A percentile compares a stretch with the other conserved stretches of the same genome.
phyloP scores from a whole-genome alignment of 2,329 filamentous ascomycete genomes.

The Fusarium siculi region DNA sequence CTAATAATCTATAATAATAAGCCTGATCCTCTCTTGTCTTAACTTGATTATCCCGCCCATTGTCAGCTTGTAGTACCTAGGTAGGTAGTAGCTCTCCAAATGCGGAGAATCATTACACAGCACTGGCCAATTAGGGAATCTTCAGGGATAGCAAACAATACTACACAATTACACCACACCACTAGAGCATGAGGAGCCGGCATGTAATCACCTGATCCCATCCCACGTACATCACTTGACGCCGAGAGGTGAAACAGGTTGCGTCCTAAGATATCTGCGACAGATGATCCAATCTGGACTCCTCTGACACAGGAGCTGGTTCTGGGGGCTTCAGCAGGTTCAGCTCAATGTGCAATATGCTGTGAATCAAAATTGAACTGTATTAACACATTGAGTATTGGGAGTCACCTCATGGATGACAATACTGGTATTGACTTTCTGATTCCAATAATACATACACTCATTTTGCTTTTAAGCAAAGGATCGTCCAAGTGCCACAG shows the following conservation, averaged over 20 bases:
- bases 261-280: slow-evolving; percentile 26
- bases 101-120: slow-evolving; percentile 16
- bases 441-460: not conserved
- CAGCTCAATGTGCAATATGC: not conserved
- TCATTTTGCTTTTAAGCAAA: not conserved
- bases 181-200: slow-evolving; percentile 7
- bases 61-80: slow-evolving; percentile 9
- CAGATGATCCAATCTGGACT: slow-evolving; percentile 15
- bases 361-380: slow-evolving; percentile 7
- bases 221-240: slow-evolving; percentile 32
- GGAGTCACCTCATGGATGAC: not conserved
- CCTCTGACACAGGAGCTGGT: slow-evolving; percentile 14
- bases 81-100: slow-evolving; percentile 2
- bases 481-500: slow-evolving; percentile 2
- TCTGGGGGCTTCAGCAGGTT: not conserved
- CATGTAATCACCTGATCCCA: slow-evolving; percentile 36
- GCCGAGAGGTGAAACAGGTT: slow-evolving; percentile 34
- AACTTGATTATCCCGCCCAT: not conserved
- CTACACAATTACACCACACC: slow-evolving; percentile 20
- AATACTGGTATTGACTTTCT: not conserved
- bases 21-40: not conserved
- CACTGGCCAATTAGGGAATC: slow-evolving; percentile 27
- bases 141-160: slow-evolving; percentile 6
- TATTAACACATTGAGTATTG: not conserved
- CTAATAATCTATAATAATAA: not conserved